Evolutionary conservation across 148 eudicot genomes (phyloP), one percentile per base, ranked within the genome.

Genomic region (Camellia granthamiana): DNA sequence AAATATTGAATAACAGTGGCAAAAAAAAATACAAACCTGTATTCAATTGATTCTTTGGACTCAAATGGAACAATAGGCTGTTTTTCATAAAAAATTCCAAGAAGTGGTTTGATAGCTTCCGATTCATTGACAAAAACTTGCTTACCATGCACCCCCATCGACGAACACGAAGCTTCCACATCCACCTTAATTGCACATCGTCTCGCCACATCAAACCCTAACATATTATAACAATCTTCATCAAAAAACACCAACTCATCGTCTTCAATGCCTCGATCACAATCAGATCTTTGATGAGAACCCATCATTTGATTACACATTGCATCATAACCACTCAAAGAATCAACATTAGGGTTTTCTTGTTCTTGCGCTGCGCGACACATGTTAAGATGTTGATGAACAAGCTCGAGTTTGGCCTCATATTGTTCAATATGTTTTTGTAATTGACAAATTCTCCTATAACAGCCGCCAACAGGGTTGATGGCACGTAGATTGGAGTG

Each of bases 381-480:
- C 14, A 58, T 10, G 13, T 12, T 15, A 7, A 58, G 3, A 11
- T 58, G 62, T 3, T 10, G 62, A 58, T 0, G 18, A 13, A 75
- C 47, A 18, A 12, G 18, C 1, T 21, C n/a, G 6, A 69, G 64
- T 52, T 81, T 59, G 5, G 73, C 76, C 77, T 13, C 8, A 6
- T 15, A 16, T 3, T n/a, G 15, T 5, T 56, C 38, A 30, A 30
- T 30, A 30, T 30, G 38, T 30, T 30, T 30, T 30, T 30, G 38
- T 30, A 30, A 30, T 59, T 44, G 13, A n/a, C 49, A 4, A 0
- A 81, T 51, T 5, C 77, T 77, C 43, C 74, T 21, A 7, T n/a
- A 23, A 59, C 80, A 81, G 6, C 80, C 84, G 5, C 79, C 76
- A 43, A 81, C 77, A 7, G 80, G 84, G n/a, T 76, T 65, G 38